These are phyloP conservation scores for Phoma sp. DNA, from an alignment of 2,329 filamentous ascomycete genomes.

Conservation along the genomic window DNA sequence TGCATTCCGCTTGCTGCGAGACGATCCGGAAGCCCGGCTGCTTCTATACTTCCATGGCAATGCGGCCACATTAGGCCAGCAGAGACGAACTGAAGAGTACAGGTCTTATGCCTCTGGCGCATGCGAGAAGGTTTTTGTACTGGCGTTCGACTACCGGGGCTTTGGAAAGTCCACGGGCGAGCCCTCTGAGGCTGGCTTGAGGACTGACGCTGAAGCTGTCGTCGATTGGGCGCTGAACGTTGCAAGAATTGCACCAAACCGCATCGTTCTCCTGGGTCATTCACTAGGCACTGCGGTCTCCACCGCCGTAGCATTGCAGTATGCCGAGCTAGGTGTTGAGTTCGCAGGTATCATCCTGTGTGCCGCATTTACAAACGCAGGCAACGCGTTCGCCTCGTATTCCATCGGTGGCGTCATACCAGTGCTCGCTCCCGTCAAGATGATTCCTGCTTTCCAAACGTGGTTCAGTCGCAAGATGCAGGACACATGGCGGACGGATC, in stretches of 20 bases:
- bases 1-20: slow-evolving; percentile 58
- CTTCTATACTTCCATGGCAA: slow-evolving; percentile 68
- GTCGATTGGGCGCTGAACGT: slow-evolving; percentile 76
- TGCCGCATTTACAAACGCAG: slow-evolving; percentile 77
- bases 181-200: slow-evolving; percentile 79
- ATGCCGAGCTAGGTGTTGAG: slow-evolving; percentile 63
- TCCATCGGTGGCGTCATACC: slow-evolving; percentile 77
- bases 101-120: slow-evolving; percentile 73
- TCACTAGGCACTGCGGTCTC: slow-evolving; percentile 88
- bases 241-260: slow-evolving; percentile 68
- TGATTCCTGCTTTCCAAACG: slow-evolving; percentile 67
- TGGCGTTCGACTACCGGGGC: slow-evolving; percentile 91
- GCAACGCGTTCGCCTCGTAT: slow-evolving; percentile 76
- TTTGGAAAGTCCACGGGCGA: slow-evolving; percentile 81
- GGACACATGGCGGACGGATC: slow-evolving; percentile 79
- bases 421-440: slow-evolving; percentile 73
- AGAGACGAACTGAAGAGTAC: slow-evolving; percentile 76
- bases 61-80: slow-evolving; percentile 76
- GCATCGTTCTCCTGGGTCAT: slow-evolving; percentile 83
- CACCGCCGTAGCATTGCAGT: slow-evolving; percentile 74
- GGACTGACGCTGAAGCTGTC: slow-evolving; percentile 76
- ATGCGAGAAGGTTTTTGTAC: slow-evolving; percentile 63
- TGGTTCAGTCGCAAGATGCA: slow-evolving; percentile 70
- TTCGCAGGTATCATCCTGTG: slow-evolving; percentile 84
- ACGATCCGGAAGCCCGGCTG: slow-evolving; percentile 59